These are phyloP conservation scores for Castanospermum australe DNA, from an alignment of 306 rosid species.

Conservation along the genomic window DNA sequence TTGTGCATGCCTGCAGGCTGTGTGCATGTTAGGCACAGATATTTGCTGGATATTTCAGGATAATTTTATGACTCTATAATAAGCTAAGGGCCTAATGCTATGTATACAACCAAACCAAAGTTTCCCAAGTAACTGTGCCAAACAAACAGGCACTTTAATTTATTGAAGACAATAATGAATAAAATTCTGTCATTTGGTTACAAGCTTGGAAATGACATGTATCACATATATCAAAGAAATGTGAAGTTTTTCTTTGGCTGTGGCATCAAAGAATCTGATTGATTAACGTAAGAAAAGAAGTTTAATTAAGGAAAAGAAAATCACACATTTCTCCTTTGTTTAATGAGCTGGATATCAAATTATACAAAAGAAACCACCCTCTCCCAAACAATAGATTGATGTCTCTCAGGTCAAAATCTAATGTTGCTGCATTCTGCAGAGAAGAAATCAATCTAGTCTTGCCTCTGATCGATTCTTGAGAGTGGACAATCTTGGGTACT, in stretches of 20 bases:
- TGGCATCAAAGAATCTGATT: not conserved
- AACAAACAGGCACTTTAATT: not conserved
- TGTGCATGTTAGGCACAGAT: slow-evolving; percentile 21
- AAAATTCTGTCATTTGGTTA: slow-evolving; percentile 2
- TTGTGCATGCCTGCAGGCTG: slow-evolving; percentile 34
- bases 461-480: slow-evolving; percentile 31
- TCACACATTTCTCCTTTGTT: too few relatives aligned
- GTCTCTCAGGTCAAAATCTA: slow-evolving; percentile 7
- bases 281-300: not conserved
- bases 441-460: slow-evolving; percentile 33
- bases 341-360: not conserved
- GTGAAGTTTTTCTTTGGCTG: slow-evolving; percentile 5
- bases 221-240: not conserved
- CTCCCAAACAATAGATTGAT: not conserved
- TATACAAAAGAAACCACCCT: not conserved
- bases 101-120: not conserved
- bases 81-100: not conserved
- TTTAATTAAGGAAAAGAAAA: not conserved
- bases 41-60: slow-evolving; percentile 23
- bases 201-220: slow-evolving; percentile 4
- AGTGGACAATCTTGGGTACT: slow-evolving; percentile 35
- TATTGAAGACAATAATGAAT: not conserved
- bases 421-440: slow-evolving; percentile 2
- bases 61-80: slow-evolving; percentile 16
- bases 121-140: not conserved